These are phyloP conservation scores for Gastrolobium villosum DNA, from an alignment of 306 rosid species.

Conservation along the genomic window DNA sequence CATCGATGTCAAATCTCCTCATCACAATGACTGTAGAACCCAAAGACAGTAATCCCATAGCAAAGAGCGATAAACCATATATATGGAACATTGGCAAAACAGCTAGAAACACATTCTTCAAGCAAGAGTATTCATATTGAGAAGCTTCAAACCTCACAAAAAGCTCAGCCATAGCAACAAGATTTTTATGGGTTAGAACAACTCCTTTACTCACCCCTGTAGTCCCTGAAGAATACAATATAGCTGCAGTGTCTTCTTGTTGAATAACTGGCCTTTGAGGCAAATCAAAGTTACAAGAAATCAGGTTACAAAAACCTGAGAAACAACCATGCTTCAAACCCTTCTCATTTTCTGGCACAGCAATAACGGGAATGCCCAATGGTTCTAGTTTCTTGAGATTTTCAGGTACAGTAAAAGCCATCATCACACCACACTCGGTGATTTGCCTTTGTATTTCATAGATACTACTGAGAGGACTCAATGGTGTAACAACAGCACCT, in stretches of 20 bases:
- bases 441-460: slow-evolving; percentile 68
- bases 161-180: slow-evolving; percentile 69
- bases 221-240: slow-evolving; percentile 88
- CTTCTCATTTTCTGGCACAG: slow-evolving; percentile 65
- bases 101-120: slow-evolving; percentile 70
- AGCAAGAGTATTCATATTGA: slow-evolving; percentile 61
- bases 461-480: slow-evolving; percentile 73
- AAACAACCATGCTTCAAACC: slow-evolving; percentile 44
- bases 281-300: slow-evolving; percentile 53
- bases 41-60: slow-evolving; percentile 72
- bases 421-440: slow-evolving; percentile 58
- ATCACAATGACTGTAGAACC: slow-evolving; percentile 78
- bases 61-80: slow-evolving; percentile 72
- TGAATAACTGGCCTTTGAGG: slow-evolving; percentile 62
- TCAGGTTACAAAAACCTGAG: slow-evolving; percentile 55
- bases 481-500: slow-evolving; percentile 76
- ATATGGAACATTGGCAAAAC: slow-evolving; percentile 86
- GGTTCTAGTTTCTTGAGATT: slow-evolving; percentile 52
- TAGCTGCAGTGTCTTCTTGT: slow-evolving; percentile 81
- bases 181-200: slow-evolving; percentile 70
- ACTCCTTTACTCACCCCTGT: slow-evolving; percentile 90
- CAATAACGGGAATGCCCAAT: slow-evolving; percentile 61
- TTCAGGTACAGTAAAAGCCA: slow-evolving; percentile 60
- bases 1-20: slow-evolving; percentile 68
- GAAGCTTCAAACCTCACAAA: slow-evolving; percentile 87